phyloP scores from a whole-genome alignment of 225 moss, liverwort and hornwort genomes.

The Ulota crispa region DNA sequence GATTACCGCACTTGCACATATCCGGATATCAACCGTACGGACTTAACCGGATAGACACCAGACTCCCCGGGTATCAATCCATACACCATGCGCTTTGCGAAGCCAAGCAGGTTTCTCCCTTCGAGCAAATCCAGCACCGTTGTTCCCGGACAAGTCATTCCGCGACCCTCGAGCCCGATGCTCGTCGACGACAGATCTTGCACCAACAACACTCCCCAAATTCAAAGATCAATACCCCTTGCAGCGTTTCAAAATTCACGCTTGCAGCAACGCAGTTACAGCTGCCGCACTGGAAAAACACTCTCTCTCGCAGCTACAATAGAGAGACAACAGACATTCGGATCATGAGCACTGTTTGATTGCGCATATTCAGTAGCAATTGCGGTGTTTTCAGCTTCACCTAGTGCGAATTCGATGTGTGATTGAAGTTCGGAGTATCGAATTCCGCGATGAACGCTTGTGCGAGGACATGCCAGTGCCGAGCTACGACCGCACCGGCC shows the following conservation, averaged over 20 bases:
- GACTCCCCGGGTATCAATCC: not conserved
- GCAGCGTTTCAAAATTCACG: not conserved
- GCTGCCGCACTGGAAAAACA: not conserved
- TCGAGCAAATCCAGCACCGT: slow-evolving; percentile 15
- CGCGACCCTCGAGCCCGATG: not conserved
- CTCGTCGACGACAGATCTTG: not conserved
- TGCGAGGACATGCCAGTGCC: slow-evolving; percentile 40
- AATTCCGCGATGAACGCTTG: slow-evolving; percentile 42
- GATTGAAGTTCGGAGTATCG: not conserved
- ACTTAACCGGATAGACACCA: not conserved
- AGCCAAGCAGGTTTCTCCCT: not conserved
- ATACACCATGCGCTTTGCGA: not conserved
- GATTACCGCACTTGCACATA: not conserved
- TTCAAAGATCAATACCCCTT: not conserved
- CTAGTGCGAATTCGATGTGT: slow-evolving; percentile 24
- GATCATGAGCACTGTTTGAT: slow-evolving; percentile 4
- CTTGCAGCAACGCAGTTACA: not conserved
- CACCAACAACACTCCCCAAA: not conserved
- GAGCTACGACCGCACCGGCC: slow-evolving; percentile 27
- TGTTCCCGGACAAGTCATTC: not conserved
- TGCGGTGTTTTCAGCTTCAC: not conserved
- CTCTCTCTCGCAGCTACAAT: not conserved
- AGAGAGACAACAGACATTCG: not conserved
- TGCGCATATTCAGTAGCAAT: not conserved
- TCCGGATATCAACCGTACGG: not conserved